phyloP scores from a whole-genome alignment of 345 rosid genomes.

The Microcos paniculata region DNA sequence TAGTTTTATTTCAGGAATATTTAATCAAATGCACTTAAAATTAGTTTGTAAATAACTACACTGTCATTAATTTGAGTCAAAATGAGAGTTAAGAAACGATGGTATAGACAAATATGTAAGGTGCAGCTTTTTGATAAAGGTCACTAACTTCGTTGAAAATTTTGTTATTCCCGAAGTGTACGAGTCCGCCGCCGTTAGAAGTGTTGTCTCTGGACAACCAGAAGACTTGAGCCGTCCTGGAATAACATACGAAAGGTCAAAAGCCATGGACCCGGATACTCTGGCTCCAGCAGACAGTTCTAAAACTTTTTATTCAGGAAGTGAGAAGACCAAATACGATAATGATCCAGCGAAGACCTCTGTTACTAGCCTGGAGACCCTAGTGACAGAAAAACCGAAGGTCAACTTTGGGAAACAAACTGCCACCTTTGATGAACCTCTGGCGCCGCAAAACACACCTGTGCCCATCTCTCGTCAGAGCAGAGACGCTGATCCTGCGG shows the following conservation, averaged over 20 bases:
- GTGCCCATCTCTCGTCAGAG: slow-evolving; percentile 22
- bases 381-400: slow-evolving; percentile 3
- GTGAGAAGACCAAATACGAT: slow-evolving; percentile 11
- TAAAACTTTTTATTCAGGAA: slow-evolving; percentile 8
- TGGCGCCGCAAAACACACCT: slow-evolving; percentile 35
- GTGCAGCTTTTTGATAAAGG: not conserved
- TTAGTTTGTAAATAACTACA: too few species aligned
- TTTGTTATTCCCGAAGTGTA: slow-evolving; percentile 21
- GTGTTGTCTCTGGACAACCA: slow-evolving; percentile 22
- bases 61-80: too few species aligned
- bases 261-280: slow-evolving; percentile 25
- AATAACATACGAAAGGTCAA: slow-evolving; percentile 23
- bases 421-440: slow-evolving; percentile 25
- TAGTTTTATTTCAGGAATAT: too few species aligned
- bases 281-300: slow-evolving; percentile 24
- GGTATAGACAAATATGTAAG: too few species aligned
- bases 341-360: slow-evolving; percentile 5
- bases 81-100: too few species aligned
- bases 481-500: slow-evolving; percentile 23
- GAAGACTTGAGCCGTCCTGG: slow-evolving; percentile 24
- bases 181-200: slow-evolving; percentile 23
- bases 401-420: slow-evolving; percentile 18
- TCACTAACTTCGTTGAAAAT: not conserved
- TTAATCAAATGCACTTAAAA: too few species aligned
- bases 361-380: not conserved